Conservation (phyloP, 208 protist genomes). For the Acanthamoeba healyi region DNA sequence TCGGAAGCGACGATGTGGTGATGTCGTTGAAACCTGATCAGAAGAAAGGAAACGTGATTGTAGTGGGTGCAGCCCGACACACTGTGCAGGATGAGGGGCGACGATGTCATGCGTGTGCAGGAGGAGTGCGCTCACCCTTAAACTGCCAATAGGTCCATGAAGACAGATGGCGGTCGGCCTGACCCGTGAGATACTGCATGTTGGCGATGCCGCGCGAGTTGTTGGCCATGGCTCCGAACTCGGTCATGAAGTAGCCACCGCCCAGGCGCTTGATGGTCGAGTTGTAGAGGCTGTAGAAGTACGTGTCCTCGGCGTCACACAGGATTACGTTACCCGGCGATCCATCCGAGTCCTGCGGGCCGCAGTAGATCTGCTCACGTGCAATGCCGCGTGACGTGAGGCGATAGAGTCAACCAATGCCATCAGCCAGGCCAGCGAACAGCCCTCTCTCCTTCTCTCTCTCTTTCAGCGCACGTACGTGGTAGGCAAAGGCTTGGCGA, state of each 20-base stretch:
- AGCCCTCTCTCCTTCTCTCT: too few relatives aligned
- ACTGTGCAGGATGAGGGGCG: not conserved
- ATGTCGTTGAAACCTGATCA: slow-evolving; percentile 81
- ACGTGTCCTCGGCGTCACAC: slow-evolving; percentile 71
- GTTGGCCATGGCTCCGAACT: slow-evolving; percentile 85
- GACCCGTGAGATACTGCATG: slow-evolving; percentile 77
- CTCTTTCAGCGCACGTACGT: not conserved
- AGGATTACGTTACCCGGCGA: slow-evolving; percentile 60
- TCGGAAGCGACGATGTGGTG: slow-evolving; percentile 77
- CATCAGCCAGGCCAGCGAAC: too few relatives aligned
- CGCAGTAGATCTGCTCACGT: slow-evolving; percentile 84
- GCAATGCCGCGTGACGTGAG: too few relatives aligned
- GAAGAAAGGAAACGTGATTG: too few relatives aligned
- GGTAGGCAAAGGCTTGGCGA: slow-evolving; percentile 82
- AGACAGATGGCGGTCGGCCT: slow-evolving; percentile 80
- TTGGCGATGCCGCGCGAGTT: slow-evolving; percentile 74
- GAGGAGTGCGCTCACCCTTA: slow-evolving; percentile 70
- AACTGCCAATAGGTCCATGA: slow-evolving; percentile 86
- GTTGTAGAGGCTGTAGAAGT: slow-evolving; percentile 53
- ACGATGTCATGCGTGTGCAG: not conserved
- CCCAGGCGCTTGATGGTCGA: slow-evolving; percentile 63
- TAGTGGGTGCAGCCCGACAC: too few relatives aligned
- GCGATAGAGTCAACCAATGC: too few relatives aligned
- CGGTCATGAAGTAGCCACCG: slow-evolving; percentile 72
- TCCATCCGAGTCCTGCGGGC: not conserved